phyloP scores from a whole-genome alignment of 208 protist species.

The Leishmania martiniquensis region DNA sequence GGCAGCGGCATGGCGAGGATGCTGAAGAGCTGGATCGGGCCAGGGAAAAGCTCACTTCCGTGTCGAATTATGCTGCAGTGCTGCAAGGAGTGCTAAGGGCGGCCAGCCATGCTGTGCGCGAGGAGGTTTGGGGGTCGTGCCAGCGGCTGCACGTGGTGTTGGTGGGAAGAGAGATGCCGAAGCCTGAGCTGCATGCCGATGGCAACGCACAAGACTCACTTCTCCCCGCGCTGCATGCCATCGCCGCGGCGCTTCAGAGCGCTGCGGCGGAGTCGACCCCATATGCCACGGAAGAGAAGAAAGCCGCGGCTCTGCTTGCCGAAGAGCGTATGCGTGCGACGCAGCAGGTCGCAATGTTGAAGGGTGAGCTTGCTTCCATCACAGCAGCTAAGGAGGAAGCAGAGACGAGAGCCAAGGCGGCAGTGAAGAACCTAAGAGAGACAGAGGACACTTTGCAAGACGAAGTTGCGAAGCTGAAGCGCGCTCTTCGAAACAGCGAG shows the following conservation, averaged over 20 bases:
- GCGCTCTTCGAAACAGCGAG: constrained; percentile 13
- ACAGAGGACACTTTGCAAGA: constrained; percentile 8
- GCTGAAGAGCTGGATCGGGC: neutral
- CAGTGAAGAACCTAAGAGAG: constrained; percentile 9
- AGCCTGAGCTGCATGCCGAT: neutral
- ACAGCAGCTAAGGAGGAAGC: constrained; percentile 12
- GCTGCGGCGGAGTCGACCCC: neutral
- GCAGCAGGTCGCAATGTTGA: constrained; percentile 4
- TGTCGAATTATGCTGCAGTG: neutral
- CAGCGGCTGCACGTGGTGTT: constrained; percentile 11
- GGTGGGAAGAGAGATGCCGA: constrained; percentile 1
- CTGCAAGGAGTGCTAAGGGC: constrained; percentile 9
- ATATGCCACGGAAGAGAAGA: neutral
- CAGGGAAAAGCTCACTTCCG: neutral
- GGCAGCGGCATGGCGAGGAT: constrained; percentile 10
- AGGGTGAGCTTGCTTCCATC: neutral
- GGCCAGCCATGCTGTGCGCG: constrained; percentile 3
- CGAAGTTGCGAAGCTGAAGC: constrained; percentile 19
- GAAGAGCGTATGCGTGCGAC: constrained; percentile 25
- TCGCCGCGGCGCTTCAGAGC: neutral
- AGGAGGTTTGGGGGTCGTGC: neutral
- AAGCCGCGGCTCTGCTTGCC: neutral
- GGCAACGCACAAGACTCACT: neutral
- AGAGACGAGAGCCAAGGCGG: constrained; percentile 6
- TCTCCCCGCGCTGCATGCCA: neutral